Percentiles rank a stretch among this genome's conserved stretches.
Evolutionary conservation across 2,329 filamentous ascomycete genomes (phyloP).

Genomic region (Fragosphaeria purpurea): DNA sequence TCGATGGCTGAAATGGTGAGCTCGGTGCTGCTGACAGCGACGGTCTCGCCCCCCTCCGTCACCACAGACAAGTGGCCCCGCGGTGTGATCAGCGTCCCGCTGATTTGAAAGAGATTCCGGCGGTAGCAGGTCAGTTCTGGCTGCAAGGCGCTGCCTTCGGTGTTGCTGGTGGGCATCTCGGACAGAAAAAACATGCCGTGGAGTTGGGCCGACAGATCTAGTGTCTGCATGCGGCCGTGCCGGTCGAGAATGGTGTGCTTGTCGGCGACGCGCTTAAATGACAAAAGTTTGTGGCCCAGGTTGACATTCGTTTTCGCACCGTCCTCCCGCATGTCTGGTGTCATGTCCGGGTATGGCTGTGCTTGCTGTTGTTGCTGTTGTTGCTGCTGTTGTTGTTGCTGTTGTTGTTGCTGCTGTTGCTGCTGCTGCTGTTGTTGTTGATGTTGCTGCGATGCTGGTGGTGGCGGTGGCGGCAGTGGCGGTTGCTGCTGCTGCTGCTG

Average conservation of each 20-base stretch:
- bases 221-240: slow-evolving; percentile 48
- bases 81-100: slow-evolving; percentile 75
- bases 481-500: slow-evolving; percentile 6
- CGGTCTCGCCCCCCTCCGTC: slow-evolving; percentile 73
- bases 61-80: slow-evolving; percentile 69
- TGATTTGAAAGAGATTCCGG: slow-evolving; percentile 91
- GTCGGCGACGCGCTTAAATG: slow-evolving; percentile 47
- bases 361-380: slow-evolving; percentile 1
- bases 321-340: slow-evolving; percentile 50
- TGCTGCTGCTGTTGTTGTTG: neutral
- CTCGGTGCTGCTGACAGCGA: slow-evolving; percentile 74
- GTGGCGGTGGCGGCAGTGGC: slow-evolving; percentile 3
- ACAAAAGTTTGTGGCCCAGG: slow-evolving; percentile 51
- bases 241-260: slow-evolving; percentile 51
- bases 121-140: slow-evolving; percentile 92
- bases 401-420: slow-evolving; percentile 2
- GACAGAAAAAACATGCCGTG: slow-evolving; percentile 86
- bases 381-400: neutral
- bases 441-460: neutral
- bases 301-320: slow-evolving; percentile 46
- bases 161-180: slow-evolving; percentile 58
- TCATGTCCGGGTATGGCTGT: slow-evolving; percentile 48
- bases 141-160: slow-evolving; percentile 49
- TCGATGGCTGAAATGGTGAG: slow-evolving; percentile 86
- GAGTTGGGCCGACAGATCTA: slow-evolving; percentile 61